Percentiles rank a stretch among this genome's conserved stretches.
Evolutionary conservation across 1,139 yeast species (phyloP).

Genomic region (Yamadazyma sp.): DNA sequence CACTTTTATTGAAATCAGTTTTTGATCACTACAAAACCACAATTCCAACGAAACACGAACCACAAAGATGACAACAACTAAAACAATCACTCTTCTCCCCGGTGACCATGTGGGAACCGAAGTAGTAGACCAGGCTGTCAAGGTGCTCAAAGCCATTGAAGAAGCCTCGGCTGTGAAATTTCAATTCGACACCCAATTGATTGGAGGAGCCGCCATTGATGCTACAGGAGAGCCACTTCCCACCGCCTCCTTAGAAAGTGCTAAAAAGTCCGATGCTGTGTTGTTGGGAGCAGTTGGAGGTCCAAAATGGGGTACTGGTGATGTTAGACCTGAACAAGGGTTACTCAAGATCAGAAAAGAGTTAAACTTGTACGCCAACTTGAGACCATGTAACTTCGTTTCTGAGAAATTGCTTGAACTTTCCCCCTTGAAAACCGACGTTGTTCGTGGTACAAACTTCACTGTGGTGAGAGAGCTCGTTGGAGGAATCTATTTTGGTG

Average conservation of each 20-base stretch:
- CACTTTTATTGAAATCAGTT: not conserved
- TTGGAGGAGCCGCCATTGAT: constrained; percentile 98
- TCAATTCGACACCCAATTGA: constrained; percentile 76
- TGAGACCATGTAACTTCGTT: constrained; percentile 96
- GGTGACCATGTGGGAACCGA: constrained; percentile 98
- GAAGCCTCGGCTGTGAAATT: constrained; percentile 61
- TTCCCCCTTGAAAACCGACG: constrained; percentile 82
- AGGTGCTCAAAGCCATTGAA: constrained; percentile 79
- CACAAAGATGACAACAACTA: constrained; percentile 23
- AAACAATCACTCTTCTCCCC: constrained; percentile 82
- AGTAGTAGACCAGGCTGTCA: constrained; percentile 84
- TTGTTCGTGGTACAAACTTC: constrained; percentile 87
- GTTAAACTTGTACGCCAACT: constrained; percentile 87
- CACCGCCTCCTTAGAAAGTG: constrained; percentile 81
- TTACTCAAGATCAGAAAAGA: constrained; percentile 91
- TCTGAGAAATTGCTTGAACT: constrained; percentile 79
- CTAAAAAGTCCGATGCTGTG: constrained; percentile 89
- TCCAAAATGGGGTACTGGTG: constrained; percentile 96
- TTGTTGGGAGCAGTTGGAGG: constrained; percentile 98
- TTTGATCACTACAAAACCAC: not conserved
- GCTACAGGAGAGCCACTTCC: constrained; percentile 93
- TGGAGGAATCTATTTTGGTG: constrained; percentile 97
- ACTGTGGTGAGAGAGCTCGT: constrained; percentile 93
- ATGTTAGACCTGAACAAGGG: constrained; percentile 97
- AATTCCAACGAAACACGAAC: not conserved